phyloP scores from a whole-genome alignment of 1,284 basidiomycete genomes.

The Cystobasidium sp. region DNA sequence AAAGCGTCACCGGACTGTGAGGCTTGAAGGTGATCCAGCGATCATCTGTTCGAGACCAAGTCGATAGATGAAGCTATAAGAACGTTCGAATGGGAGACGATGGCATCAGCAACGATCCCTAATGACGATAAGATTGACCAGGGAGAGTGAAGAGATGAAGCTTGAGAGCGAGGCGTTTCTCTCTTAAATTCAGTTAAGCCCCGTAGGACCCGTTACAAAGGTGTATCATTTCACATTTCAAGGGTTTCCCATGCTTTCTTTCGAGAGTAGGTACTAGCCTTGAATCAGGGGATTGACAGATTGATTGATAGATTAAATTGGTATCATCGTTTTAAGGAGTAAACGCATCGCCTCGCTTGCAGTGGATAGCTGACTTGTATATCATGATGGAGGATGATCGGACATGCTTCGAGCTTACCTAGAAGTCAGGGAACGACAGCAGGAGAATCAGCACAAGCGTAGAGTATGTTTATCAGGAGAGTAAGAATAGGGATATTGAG shows the following conservation, averaged over 20 bases:
- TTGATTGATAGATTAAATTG: constrained; percentile 53
- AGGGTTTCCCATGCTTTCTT: not conserved
- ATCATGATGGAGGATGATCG: not conserved
- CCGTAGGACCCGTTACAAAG: not conserved
- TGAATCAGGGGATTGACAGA: constrained; percentile 66
- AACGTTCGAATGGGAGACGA: too few relatives aligned
- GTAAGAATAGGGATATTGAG: not conserved
- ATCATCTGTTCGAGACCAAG: constrained; percentile 23
- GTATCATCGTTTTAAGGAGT: constrained; percentile 45
- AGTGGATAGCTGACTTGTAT: not conserved
- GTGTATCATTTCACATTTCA: constrained; percentile 14
- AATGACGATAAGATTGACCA: not conserved
- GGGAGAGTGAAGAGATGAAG: not conserved
- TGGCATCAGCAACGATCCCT: not conserved
- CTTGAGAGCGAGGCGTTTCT: not conserved
- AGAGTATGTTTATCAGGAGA: not conserved
- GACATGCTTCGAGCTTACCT: constrained; percentile 1
- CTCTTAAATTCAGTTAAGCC: not conserved
- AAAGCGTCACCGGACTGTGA: constrained; percentile 13
- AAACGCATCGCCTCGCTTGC: not conserved
- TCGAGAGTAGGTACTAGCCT: constrained; percentile 1
- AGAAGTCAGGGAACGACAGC: not conserved
- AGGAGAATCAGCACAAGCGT: not conserved
- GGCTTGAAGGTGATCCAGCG: not conserved
- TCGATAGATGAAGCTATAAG: not conserved